Percentiles rank a stretch among this genome's conserved stretches.
phyloP scores from a whole-genome alignment of 768 basidiomycete genomes.

The Hericium erinaceus region DNA sequence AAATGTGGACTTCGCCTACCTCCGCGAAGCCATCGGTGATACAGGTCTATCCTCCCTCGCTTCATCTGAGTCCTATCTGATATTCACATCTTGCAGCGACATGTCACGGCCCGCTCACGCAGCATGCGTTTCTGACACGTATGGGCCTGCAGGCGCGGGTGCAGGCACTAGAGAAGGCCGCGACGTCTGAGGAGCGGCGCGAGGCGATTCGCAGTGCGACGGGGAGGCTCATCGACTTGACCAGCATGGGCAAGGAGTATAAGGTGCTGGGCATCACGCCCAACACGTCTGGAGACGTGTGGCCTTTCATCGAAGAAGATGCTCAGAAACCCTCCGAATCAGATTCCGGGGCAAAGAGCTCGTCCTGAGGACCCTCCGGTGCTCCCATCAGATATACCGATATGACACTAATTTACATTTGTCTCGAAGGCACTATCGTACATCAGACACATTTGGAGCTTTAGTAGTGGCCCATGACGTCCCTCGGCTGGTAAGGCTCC shows the following conservation, averaged over 20 bases:
- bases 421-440: not conserved
- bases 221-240: constrained; percentile 62
- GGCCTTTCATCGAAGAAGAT: not conserved
- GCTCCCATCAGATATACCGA: too few relatives aligned
- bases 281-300: not conserved
- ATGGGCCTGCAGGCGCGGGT: constrained; percentile 72
- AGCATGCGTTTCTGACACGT: constrained; percentile 65
- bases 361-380: too few relatives aligned
- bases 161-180: constrained; percentile 45
- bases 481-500: constrained; percentile 25
- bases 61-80: not conserved
- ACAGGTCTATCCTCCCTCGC: constrained; percentile 36
- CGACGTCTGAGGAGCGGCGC: constrained; percentile 39
- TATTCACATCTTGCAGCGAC: constrained; percentile 22
- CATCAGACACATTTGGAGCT: not conserved
- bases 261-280: constrained; percentile 57
- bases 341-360: too few relatives aligned
- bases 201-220: constrained; percentile 50
- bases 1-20: constrained; percentile 93
- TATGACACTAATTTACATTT: not conserved
- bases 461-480: constrained; percentile 20
- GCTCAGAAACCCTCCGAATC: not conserved
- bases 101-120: constrained; percentile 61
- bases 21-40: constrained; percentile 65
- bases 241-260: constrained; percentile 86